Conservation (phyloP, 2,329 filamentous ascomycete genomes). For the Fusarium mundagurra region DNA sequence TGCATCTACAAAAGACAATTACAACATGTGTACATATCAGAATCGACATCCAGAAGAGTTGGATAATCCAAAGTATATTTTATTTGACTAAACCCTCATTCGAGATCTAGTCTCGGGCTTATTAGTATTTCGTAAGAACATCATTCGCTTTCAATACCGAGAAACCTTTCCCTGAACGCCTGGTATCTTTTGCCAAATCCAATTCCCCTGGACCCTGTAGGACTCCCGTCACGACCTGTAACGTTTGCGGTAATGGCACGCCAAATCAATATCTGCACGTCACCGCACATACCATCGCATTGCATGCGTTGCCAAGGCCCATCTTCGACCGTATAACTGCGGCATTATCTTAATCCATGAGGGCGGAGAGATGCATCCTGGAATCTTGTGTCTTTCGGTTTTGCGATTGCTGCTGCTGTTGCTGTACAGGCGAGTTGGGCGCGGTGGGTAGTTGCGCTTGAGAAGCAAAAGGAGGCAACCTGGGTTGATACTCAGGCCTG, state of each 20-base stretch:
- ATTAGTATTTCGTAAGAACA: neutral
- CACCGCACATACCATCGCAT: neutral
- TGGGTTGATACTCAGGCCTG: slow-evolving; percentile 18
- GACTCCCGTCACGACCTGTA: neutral
- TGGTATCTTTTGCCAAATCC: slow-evolving; percentile 29
- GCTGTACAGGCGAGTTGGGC: slow-evolving; percentile 40
- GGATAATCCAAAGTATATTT: neutral
- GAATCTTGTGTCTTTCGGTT: slow-evolving; percentile 33
- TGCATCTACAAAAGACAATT: too few relatives aligned
- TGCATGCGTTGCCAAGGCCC: neutral
- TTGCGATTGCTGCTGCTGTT: slow-evolving; percentile 26
- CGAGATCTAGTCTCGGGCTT: neutral
- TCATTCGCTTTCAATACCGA: neutral
- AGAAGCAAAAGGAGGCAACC: slow-evolving; percentile 16
- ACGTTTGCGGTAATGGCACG: neutral
- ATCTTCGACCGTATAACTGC: neutral
- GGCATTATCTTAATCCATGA: slow-evolving; percentile 22
- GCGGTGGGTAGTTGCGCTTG: slow-evolving; percentile 42
- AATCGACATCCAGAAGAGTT: neutral
- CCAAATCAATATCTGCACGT: neutral
- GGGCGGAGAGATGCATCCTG: slow-evolving; percentile 39
- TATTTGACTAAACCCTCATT: neutral
- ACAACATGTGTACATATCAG: neutral
- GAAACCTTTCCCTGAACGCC: slow-evolving; percentile 13
- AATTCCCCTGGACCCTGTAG: neutral